Evolutionary conservation across 257 asterid genomes (phyloP).

Genomic region (Fraxinus pennsylvanica): DNA sequence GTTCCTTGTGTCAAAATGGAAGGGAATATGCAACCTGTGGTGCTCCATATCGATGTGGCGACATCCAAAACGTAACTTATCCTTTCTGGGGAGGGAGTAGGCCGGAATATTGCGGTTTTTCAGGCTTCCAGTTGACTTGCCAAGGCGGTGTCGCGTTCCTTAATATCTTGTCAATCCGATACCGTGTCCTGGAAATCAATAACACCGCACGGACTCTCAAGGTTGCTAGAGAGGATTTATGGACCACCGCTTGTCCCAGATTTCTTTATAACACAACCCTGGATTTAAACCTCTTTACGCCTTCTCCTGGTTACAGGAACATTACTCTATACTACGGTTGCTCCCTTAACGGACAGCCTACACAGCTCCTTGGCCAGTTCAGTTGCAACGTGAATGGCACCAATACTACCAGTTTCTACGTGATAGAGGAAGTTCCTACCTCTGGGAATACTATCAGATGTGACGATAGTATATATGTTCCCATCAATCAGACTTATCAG

Average conservation of each 20-base stretch:
- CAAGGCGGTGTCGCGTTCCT: constrained; percentile 16
- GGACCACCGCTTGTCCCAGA: constrained; percentile 23
- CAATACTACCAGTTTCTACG: constrained; percentile 15
- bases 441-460: constrained; percentile 13
- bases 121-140: constrained; percentile 53
- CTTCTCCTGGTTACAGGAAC: constrained; percentile 23
- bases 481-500: constrained; percentile 23
- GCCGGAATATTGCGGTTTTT: constrained; percentile 47
- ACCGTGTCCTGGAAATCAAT: constrained; percentile 24
- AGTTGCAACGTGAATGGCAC: background rate
- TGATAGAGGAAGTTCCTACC: background rate
- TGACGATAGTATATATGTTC: constrained; percentile 25
- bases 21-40: constrained; percentile 30
- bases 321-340: constrained; percentile 52
- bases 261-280: constrained; percentile 27
- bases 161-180: constrained; percentile 18
- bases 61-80: constrained; percentile 20
- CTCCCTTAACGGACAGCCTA: background rate
- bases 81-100: constrained; percentile 60
- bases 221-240: constrained; percentile 52
- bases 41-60: constrained; percentile 31
- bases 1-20: constrained; percentile 28
- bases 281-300: constrained; percentile 28
- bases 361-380: background rate
- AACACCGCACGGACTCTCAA: background rate